These are phyloP conservation scores for Melocanna baccifera DNA, from an alignment of 176 grass and related monocot genomes.

Conservation along the genomic window DNA sequence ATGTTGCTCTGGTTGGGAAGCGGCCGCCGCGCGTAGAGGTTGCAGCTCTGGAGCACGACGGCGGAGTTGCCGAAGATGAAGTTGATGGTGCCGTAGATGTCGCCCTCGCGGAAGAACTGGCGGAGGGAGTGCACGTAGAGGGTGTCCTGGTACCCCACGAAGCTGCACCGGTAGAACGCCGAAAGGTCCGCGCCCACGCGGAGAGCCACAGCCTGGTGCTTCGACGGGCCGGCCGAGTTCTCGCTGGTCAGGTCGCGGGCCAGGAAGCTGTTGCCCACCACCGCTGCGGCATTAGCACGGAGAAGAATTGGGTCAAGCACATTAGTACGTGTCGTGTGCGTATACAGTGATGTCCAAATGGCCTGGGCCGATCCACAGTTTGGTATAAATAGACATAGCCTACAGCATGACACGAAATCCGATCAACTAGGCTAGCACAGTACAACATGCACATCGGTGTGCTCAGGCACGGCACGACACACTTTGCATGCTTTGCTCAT, in stretches of 20 bases:
- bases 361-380: no score
- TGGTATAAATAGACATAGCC: no score
- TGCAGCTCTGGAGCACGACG: slow-evolving; percentile 68
- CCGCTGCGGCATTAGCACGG: slow-evolving; percentile 32
- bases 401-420: no score
- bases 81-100: slow-evolving; percentile 82
- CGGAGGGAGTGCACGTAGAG: slow-evolving; percentile 85
- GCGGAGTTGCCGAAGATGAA: slow-evolving; percentile 81
- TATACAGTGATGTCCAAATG: no score
- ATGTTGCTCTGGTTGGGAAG: slow-evolving; percentile 59
- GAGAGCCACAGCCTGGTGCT: slow-evolving; percentile 81
- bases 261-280: slow-evolving; percentile 63
- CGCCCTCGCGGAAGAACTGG: slow-evolving; percentile 80
- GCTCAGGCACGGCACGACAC: no score
- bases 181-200: slow-evolving; percentile 58
- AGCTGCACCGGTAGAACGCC: slow-evolving; percentile 69
- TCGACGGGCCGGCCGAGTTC: slow-evolving; percentile 61
- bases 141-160: slow-evolving; percentile 86
- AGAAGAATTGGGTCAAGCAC: neutral
- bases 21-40: slow-evolving; percentile 64
- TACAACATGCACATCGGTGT: no score
- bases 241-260: slow-evolving; percentile 72
- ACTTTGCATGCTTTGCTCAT: no score
- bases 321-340: no score
- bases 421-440: no score